phyloP scores from a whole-genome alignment of 768 basidiomycete genomes.

The Aureoboletus auriporus region DNA sequence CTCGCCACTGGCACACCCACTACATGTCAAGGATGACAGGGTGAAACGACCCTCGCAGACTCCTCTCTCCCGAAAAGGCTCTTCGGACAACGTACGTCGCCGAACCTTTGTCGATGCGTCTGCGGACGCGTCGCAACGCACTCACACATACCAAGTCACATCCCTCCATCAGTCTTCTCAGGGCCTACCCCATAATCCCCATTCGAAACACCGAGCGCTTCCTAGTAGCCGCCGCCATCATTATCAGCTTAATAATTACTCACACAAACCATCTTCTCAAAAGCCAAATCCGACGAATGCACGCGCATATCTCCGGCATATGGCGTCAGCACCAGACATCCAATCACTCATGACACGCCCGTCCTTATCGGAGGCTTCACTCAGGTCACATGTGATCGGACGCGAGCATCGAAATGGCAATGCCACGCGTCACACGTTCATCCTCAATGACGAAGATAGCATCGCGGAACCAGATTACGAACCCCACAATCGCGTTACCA shows the following conservation, averaged over 20 bases:
- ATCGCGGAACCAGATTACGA: constrained; percentile 20
- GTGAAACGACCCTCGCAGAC: constrained; percentile 10
- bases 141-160: constrained; percentile 8
- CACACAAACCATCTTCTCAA: constrained; percentile 19
- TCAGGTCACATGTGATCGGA: constrained; percentile 30
- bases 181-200: constrained; percentile 19
- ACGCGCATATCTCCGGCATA: constrained; percentile 68
- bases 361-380: constrained; percentile 27
- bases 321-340: constrained; percentile 57
- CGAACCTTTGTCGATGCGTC: constrained; percentile 10
- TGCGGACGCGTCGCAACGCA: constrained; percentile 7
- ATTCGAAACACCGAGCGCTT: constrained; percentile 14
- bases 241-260: constrained; percentile 20
- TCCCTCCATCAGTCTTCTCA: constrained; percentile 24
- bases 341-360: constrained; percentile 32
- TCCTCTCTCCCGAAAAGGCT: constrained; percentile 17
- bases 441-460: constrained; percentile 32
- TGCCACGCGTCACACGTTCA: constrained; percentile 28
- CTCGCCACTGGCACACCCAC: constrained; percentile 20
- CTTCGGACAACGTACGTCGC: constrained; percentile 20
- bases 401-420: constrained; percentile 25
- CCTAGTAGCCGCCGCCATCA: constrained; percentile 20
- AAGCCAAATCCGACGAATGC: constrained; percentile 43
- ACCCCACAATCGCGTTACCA: constrained; percentile 24
- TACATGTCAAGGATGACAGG: constrained; percentile 8